A percentile compares a stretch with the other conserved stretches of the same genome.
These are phyloP conservation scores for Camellia oleifera DNA, from an alignment of 179 eudicot genomes.

Conservation along the genomic window DNA sequence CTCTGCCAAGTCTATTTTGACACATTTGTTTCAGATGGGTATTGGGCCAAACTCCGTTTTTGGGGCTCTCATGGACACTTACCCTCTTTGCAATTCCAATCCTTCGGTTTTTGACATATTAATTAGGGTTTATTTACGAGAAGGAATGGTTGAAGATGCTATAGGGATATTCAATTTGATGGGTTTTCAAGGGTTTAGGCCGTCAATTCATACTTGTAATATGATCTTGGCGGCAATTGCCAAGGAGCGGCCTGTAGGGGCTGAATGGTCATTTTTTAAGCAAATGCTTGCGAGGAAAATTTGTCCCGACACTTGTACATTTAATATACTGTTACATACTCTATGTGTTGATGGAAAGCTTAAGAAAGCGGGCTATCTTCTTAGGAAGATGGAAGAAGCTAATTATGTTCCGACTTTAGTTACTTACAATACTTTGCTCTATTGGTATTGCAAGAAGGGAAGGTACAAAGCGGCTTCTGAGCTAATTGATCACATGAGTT, in stretches of 20 bases:
- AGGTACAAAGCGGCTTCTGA: slow-evolving; percentile 54
- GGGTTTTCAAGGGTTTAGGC: slow-evolving; percentile 64
- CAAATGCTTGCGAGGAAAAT: slow-evolving; percentile 58
- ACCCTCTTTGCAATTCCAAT: slow-evolving; percentile 73
- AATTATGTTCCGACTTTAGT: slow-evolving; percentile 65
- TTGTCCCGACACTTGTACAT: slow-evolving; percentile 71
- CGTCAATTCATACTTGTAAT: slow-evolving; percentile 71
- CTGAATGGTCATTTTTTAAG: slow-evolving; percentile 63
- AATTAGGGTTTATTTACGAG: slow-evolving; percentile 55
- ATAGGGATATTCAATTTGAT: slow-evolving; percentile 52
- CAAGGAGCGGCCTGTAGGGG: slow-evolving; percentile 26
- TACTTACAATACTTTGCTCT: slow-evolving; percentile 70
- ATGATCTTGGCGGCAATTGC: slow-evolving; percentile 51
- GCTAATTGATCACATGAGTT: slow-evolving; percentile 65
- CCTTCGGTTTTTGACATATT: slow-evolving; percentile 83
- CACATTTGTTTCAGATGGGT: slow-evolving; percentile 37
- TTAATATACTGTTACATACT: slow-evolving; percentile 58
- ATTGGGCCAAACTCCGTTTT: slow-evolving; percentile 46
- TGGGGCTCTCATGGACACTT: slow-evolving; percentile 66
- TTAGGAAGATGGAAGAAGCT: slow-evolving; percentile 74
- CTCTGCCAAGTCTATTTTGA: slow-evolving; percentile 50
- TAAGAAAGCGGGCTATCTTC: slow-evolving; percentile 63
- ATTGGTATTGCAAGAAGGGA: slow-evolving; percentile 68
- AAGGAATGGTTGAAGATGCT: slow-evolving; percentile 47
- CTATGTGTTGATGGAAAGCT: slow-evolving; percentile 68